A percentile compares a stretch with the other conserved stretches of the same genome.
Conservation (phyloP, 2,329 filamentous ascomycete genomes). For the Colletotrichum karsti region DNA sequence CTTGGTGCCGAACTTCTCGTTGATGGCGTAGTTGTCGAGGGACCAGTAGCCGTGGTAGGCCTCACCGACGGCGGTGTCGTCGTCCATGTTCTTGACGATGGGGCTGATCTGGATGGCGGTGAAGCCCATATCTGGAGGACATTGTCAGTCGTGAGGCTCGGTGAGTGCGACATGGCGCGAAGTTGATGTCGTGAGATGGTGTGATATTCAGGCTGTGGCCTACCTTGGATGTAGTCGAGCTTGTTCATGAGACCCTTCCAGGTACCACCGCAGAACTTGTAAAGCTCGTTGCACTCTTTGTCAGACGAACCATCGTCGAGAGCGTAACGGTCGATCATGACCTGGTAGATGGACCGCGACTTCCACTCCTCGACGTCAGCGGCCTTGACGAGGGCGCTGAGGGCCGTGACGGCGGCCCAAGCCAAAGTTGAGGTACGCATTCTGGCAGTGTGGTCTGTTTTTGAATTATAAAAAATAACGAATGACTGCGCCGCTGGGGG, state of each 20-base stretch:
- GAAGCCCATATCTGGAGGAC: conserved; percentile 24
- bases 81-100: conserved; percentile 52
- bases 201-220: background rate
- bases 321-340: conserved; percentile 53
- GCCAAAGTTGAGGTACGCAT: conserved; percentile 25
- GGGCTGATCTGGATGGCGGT: conserved; percentile 67
- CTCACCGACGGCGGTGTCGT: conserved; percentile 29
- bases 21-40: conserved; percentile 48
- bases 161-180: background rate
- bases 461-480: conserved; percentile 1
- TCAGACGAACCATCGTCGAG: conserved; percentile 51
- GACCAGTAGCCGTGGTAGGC: conserved; percentile 53
- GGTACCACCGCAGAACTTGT: conserved; percentile 58
- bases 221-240: conserved; percentile 59
- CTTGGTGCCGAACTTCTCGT: conserved; percentile 58
- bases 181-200: background rate
- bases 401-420: conserved; percentile 21
- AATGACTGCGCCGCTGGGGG: conserved; percentile 19
- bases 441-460: background rate
- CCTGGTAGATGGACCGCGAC: conserved; percentile 52
- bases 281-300: conserved; percentile 47
- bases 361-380: conserved; percentile 25
- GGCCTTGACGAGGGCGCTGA: conserved; percentile 9
- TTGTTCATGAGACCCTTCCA: conserved; percentile 57
- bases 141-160: background rate